Base-by-base conservation (phyloP, 1,284 basidiomycete species). In the Ganoderma sinense region DNA sequence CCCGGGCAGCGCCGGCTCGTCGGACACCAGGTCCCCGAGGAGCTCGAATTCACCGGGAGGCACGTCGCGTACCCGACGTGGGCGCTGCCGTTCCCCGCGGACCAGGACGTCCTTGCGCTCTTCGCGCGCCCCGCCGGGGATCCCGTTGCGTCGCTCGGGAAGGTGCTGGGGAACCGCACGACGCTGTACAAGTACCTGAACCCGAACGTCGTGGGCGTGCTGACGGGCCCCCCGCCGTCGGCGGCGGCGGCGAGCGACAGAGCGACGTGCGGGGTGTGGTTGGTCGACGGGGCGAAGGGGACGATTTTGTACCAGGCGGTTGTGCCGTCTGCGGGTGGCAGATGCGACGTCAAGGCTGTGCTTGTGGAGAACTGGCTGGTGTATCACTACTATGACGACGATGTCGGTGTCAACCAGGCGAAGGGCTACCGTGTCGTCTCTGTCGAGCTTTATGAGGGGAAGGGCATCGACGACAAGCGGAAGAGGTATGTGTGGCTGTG, bases 171-270 rank as follows among this genome's bases (percentile, higher is more conserved):
- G 7, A 92, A 98, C 80, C 90, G 97, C 69, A 90, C 89, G 36
- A 97, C 96, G 51, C 80, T 98, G 66, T 97, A 98, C 87, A 99
- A 99, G 84, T 98, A 97, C 79, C 87, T 98, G 72, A 97, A 97
- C 79, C 93, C 94, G 6, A 90, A 95, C 74, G 77, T 96, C 20
- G 84, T 92, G 55, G 88, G 92, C 3, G 84, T 95, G 36, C 83
- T 92, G 8, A 94, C 92, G 18, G 80, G 85, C 5, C 81, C 84
- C 5, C 81, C 84, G 5, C 77, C 80, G 8, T 71, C 77, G 8
- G 60, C 69, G 5, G 66, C 75, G 18, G 66, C 76, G 6, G 59
- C 75, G 4, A 64, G 67, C 20, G 67, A 74, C 29, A 59, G 73
- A 1, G 65, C 78, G 4, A 80, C 78, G 18, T 94, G 93, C 74